Base-by-base conservation (phyloP, 2,329 filamentous ascomycete species). In the Huntiella bhutanensis region DNA sequence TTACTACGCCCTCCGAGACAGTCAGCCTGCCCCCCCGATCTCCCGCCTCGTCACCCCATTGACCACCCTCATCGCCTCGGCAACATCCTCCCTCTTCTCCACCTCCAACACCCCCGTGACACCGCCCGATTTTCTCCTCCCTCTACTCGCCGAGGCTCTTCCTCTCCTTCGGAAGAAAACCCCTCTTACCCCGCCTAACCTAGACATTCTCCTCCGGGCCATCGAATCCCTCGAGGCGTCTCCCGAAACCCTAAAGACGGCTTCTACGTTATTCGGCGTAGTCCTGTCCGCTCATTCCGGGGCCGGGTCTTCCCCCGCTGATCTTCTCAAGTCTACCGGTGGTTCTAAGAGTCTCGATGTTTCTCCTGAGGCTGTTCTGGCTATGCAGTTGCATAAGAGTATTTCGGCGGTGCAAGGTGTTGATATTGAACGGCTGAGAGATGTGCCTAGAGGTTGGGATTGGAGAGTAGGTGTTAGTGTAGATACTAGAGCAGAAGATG, bases 1-100 rank as follows among this genome's bases (percentile, higher is more conserved):
- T 53, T 95, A 88, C 64, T 96, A 93, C 60, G 80, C 87, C 51
- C 71, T 87, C n/a, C 76, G 88, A 42, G 88, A 96, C 56, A 56
- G n/a, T 4, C 22, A 28, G 1, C 22, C 22, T 54, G 57, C 28
- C 55, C 53, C 3, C 51, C 57, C 35, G 56, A 59, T 1, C 44
- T 56, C 3, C 51, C 58, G 17, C 64, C 22, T 28, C 22, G 22
- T 28, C 22, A 28, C 22, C 22, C 22, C 22, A 4, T 2, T 28
- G 5, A 28, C 22, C 5, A 28, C 84, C n/a, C 80, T 93, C 49
- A 82, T 95, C 54, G 75, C 79, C 46, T 91, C 48, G 86, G 94
- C 59, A 88, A 84, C 57, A 93, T 96, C 54, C 82, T 83, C 48
- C 1, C 67, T 95, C 2, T 93, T 86, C 58, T 87, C 96, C 57